phyloP scores from a whole-genome alignment of 345 rosid species.

The Gossypium mustelinum region DNA sequence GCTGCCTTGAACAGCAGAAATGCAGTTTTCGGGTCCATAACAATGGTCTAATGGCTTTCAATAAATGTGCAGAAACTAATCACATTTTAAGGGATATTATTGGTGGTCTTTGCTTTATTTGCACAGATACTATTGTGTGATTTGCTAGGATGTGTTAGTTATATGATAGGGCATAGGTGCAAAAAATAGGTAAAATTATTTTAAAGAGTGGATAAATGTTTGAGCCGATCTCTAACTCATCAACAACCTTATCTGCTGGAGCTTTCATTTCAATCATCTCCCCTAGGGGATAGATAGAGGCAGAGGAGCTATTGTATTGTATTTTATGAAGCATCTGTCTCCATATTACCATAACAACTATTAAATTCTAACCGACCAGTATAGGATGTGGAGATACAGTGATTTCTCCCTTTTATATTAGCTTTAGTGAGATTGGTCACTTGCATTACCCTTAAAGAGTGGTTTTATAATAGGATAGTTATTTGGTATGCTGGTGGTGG shows the following conservation, averaged over 20 bases:
- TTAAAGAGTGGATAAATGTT: background rate
- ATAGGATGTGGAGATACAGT: background rate
- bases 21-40: background rate
- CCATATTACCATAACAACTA: background rate
- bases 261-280: background rate
- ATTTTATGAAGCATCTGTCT: background rate
- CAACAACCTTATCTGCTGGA: background rate
- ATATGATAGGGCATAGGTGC: background rate
- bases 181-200: background rate
- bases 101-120: background rate
- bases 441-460: background rate
- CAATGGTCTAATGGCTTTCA: background rate
- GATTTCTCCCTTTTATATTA: background rate
- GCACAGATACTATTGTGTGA: background rate
- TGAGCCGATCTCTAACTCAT: background rate
- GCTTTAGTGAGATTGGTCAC: background rate
- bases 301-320: background rate
- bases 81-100: background rate
- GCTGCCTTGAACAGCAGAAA: constrained; percentile 2
- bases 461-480: too few species aligned
- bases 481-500: too few species aligned
- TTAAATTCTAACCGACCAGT: background rate
- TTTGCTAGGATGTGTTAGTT: background rate
- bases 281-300: background rate
- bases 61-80: background rate